Percentiles rank a stretch among this genome's conserved stretches.
These are phyloP conservation scores for Bifiguratus adelaidae DNA, from an alignment of 192 early-diverging fungal species.

Conservation along the genomic window DNA sequence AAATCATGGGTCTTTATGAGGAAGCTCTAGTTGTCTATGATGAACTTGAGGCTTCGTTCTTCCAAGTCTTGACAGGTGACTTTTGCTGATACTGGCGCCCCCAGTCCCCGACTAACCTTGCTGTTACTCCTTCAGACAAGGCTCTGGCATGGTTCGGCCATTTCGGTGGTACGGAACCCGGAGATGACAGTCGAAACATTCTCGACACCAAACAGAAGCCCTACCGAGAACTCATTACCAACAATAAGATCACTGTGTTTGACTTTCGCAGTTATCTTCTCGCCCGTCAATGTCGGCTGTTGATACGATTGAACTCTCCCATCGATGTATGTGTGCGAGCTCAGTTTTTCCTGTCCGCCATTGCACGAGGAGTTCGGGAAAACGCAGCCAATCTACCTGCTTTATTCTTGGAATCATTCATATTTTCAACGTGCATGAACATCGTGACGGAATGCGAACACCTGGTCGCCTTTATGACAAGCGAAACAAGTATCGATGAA, in stretches of 20 bases:
- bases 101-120: not conserved
- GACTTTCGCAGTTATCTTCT: slow-evolving; percentile 96
- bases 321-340: slow-evolving; percentile 60
- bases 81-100: not conserved
- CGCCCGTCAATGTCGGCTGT: slow-evolving; percentile 76
- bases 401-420: slow-evolving; percentile 65
- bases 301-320: slow-evolving; percentile 54
- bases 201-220: slow-evolving; percentile 67
- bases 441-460: slow-evolving; percentile 75
- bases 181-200: slow-evolving; percentile 83
- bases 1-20: slow-evolving; percentile 76
- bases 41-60: slow-evolving; percentile 92
- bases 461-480: slow-evolving; percentile 32
- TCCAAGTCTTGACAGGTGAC: slow-evolving; percentile 77
- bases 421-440: slow-evolving; percentile 67
- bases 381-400: slow-evolving; percentile 36
- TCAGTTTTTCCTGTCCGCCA: slow-evolving; percentile 60
- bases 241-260: slow-evolving; percentile 87
- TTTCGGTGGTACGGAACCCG: slow-evolving; percentile 76
- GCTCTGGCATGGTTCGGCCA: slow-evolving; percentile 87
- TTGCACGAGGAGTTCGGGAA: slow-evolving; percentile 60
- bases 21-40: slow-evolving; percentile 94
- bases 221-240: slow-evolving; percentile 80
- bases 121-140: slow-evolving; percentile 37
- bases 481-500: too few relatives aligned